These are phyloP conservation scores for Geoglossum glabrum DNA, from an alignment of 495 filamentous ascomycete genomes.

Conservation along the genomic window DNA sequence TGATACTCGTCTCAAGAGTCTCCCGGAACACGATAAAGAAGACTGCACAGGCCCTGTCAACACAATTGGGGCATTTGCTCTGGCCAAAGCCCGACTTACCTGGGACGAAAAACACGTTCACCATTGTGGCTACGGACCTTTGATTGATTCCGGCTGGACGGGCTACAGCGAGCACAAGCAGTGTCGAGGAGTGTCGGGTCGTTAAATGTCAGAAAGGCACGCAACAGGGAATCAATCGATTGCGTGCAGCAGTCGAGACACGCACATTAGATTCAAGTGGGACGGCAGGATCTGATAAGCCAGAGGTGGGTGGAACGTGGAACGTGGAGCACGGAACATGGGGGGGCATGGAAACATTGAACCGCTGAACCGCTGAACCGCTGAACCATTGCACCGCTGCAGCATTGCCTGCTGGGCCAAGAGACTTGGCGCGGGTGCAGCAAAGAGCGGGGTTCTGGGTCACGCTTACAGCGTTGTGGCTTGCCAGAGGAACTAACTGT, in stretches of 20 bases:
- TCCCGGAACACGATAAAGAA: constrained; percentile 83
- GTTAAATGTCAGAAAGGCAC: no score
- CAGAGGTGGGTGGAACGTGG: not conserved
- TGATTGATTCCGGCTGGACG: not conserved
- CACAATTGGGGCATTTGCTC: not conserved
- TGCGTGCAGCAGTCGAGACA: no score
- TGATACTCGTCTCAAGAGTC: constrained; percentile 58
- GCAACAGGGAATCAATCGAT: no score
- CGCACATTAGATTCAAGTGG: not conserved
- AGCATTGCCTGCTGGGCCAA: not conserved
- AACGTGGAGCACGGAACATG: not conserved
- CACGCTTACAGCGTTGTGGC: no score
- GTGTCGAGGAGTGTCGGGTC: not conserved
- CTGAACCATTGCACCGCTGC: no score
- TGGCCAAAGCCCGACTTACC: constrained; percentile 11
- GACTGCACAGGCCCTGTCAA: constrained; percentile 18
- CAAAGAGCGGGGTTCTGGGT: no score
- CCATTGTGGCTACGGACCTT: constrained; percentile 20
- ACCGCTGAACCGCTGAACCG: no score
- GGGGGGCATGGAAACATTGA: not conserved
- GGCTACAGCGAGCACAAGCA: not conserved
- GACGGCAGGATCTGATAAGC: not conserved
- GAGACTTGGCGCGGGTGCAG: not conserved
- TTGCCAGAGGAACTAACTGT: no score
- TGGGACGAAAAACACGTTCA: constrained; percentile 42